Evolutionary conservation across 2,329 filamentous ascomycete genomes (phyloP).

Genomic region (Cryphonectria carpinicola): DNA sequence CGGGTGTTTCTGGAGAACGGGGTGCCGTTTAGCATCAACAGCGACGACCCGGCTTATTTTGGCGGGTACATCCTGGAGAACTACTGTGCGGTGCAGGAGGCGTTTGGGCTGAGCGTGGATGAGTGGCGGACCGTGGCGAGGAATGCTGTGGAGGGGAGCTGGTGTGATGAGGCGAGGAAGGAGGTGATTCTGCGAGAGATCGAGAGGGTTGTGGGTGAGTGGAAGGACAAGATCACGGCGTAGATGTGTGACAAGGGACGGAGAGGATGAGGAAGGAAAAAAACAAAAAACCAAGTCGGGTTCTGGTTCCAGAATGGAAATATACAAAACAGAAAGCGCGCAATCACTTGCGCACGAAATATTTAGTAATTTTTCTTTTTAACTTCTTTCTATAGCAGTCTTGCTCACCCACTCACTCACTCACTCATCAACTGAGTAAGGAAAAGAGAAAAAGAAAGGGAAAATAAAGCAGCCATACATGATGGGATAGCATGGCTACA

Average conservation of each 20-base stretch:
- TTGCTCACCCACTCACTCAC: background rate
- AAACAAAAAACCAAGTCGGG: background rate
- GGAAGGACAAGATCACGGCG: slow-evolving; percentile 28
- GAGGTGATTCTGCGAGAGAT: slow-evolving; percentile 55
- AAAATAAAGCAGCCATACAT: background rate
- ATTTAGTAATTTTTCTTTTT: background rate
- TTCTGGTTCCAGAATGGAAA: background rate
- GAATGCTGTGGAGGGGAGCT: slow-evolving; percentile 68
- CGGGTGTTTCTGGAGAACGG: slow-evolving; percentile 64
- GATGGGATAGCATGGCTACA: background rate
- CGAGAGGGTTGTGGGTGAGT: slow-evolving; percentile 39
- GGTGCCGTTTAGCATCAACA: slow-evolving; percentile 73
- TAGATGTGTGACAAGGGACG: slow-evolving; percentile 10
- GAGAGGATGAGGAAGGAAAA: background rate
- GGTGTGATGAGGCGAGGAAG: slow-evolving; percentile 69
- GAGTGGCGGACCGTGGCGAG: slow-evolving; percentile 70
- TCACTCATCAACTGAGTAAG: background rate
- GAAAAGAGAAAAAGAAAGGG: no score
- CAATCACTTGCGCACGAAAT: background rate
- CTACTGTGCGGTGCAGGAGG: slow-evolving; percentile 75
- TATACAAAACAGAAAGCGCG: background rate
- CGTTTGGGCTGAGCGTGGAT: slow-evolving; percentile 62
- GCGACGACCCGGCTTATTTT: slow-evolving; percentile 77
- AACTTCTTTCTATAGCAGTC: background rate
- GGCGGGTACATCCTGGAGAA: slow-evolving; percentile 76